These are phyloP conservation scores for Penicillium manginii DNA, from an alignment of 495 filamentous ascomycete genomes.

Conservation along the genomic window DNA sequence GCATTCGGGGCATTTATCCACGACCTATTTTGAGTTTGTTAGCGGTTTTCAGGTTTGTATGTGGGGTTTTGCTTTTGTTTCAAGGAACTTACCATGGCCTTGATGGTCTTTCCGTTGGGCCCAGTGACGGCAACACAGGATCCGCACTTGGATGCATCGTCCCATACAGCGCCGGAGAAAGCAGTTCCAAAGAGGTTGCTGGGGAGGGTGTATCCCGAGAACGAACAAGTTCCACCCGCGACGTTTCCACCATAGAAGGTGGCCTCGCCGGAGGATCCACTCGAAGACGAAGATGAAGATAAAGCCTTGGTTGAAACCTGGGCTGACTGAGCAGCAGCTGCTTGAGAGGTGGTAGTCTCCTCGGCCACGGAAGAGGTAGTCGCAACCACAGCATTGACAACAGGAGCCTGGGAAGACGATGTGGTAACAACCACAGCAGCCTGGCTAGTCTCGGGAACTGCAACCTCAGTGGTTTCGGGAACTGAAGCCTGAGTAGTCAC, in stretches of 20 bases:
- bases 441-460: slow-evolving; percentile 15
- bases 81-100: slow-evolving; percentile 57
- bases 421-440: slow-evolving; percentile 18
- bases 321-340: slow-evolving; percentile 8
- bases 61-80: not conserved
- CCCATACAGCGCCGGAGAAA: slow-evolving; percentile 54
- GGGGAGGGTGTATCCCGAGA: slow-evolving; percentile 61
- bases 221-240: slow-evolving; percentile 60
- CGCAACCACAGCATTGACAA: slow-evolving; percentile 6
- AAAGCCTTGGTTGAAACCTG: slow-evolving; percentile 12
- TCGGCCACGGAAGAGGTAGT: slow-evolving; percentile 10
- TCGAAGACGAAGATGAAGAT: slow-evolving; percentile 15
- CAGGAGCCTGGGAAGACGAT: slow-evolving; percentile 8
- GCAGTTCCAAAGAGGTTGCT: slow-evolving; percentile 57
- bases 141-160: slow-evolving; percentile 57
- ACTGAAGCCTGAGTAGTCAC: slow-evolving; percentile 17
- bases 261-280: slow-evolving; percentile 38
- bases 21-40: slow-evolving; percentile 43
- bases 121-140: slow-evolving; percentile 59
- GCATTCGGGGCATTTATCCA: slow-evolving; percentile 64
- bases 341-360: slow-evolving; percentile 15
- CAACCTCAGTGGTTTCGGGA: slow-evolving; percentile 4
- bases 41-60: not conserved
- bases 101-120: slow-evolving; percentile 58
- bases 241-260: slow-evolving; percentile 63